Percentiles rank a stretch among this genome's conserved stretches.
Evolutionary conservation across 192 early-diverging fungal species (phyloP).

Genomic region (Mortierella claussenii): DNA sequence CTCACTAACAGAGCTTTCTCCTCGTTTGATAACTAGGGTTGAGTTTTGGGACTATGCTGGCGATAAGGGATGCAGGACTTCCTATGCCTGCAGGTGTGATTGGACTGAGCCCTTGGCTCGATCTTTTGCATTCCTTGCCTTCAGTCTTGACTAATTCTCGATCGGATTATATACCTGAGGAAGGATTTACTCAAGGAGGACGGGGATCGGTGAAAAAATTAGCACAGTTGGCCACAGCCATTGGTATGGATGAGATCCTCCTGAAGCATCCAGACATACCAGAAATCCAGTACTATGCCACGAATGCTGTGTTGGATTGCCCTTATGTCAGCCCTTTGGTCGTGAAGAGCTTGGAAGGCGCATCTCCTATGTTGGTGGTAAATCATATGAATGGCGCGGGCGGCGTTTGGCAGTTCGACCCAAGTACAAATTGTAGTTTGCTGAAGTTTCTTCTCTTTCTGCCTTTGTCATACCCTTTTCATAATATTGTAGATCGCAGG

Average conservation of each 20-base stretch:
- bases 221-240: conserved; percentile 9
- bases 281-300: conserved; percentile 58
- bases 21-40: conserved; percentile 38
- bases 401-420: too few relatives aligned
- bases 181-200: conserved; percentile 42
- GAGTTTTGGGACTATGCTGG: conserved; percentile 61
- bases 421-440: too few relatives aligned
- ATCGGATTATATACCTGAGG: conserved; percentile 58
- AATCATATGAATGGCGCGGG: not conserved
- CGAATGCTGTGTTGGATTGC: conserved; percentile 53
- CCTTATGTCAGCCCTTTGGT: conserved; percentile 60
- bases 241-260: conserved; percentile 12
- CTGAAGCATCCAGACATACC: conserved; percentile 43
- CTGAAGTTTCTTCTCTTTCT: not conserved
- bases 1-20: too few relatives aligned
- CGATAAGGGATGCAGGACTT: conserved; percentile 66
- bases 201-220: conserved; percentile 14
- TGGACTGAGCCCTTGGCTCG: conserved; percentile 71
- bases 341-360: conserved; percentile 48
- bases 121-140: conserved; percentile 60
- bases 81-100: conserved; percentile 66
- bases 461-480: not conserved
- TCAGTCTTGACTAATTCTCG: conserved; percentile 34
- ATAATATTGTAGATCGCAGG: conserved; percentile 51
- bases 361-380: conserved; percentile 59